Conservation (phyloP, 225 moss, liverwort and hornwort genomes). For the Climacium dendroides region DNA sequence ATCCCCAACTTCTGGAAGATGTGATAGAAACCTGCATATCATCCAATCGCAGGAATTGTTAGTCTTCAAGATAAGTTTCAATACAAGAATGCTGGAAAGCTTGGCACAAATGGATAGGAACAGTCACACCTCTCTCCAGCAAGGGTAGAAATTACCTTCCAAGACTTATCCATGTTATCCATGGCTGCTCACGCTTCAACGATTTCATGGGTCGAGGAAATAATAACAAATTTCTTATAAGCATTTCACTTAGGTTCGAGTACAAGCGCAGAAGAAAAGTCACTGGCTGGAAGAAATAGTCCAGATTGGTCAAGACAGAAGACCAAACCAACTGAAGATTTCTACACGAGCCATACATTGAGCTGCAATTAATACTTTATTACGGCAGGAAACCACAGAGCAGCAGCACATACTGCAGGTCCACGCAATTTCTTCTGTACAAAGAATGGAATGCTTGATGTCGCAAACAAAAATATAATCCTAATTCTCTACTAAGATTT, state of each 20-base stretch:
- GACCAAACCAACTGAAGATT: background rate
- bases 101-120: background rate
- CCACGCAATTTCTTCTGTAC: slow-evolving; percentile 1
- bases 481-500: background rate
- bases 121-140: background rate
- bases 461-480: background rate
- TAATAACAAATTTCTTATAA: background rate
- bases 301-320: background rate
- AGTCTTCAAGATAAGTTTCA: background rate
- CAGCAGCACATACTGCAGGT: background rate
- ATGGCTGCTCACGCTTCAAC: background rate
- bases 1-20: background rate
- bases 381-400: slow-evolving; percentile 13
- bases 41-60: background rate
- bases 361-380: slow-evolving; percentile 11
- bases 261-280: background rate
- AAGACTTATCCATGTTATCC: background rate
- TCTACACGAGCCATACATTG: background rate
- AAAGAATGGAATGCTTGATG: slow-evolving; percentile 23
- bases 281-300: background rate
- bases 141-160: background rate
- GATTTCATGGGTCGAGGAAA: background rate
- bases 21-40: background rate
- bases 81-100: background rate
- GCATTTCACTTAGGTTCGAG: background rate